Evolutionary conservation across 2,329 filamentous ascomycete species (phyloP).

Genomic region (Sporothrix globosa): DNA sequence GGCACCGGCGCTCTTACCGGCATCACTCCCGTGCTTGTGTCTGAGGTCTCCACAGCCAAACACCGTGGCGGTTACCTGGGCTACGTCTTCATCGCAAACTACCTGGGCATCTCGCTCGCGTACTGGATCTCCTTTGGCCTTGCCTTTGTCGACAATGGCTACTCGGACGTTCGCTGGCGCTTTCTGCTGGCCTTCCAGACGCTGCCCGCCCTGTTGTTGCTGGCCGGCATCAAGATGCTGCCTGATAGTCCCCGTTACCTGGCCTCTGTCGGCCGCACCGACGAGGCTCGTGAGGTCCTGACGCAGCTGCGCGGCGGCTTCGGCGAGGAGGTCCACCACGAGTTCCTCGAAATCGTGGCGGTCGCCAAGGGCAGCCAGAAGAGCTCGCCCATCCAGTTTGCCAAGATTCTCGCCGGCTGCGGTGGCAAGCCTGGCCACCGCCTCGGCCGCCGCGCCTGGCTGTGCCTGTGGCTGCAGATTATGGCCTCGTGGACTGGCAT

Average conservation of each 20-base stretch:
- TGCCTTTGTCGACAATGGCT: slow-evolving; percentile 38
- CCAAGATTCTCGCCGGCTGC: slow-evolving; percentile 46
- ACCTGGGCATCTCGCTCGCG: slow-evolving; percentile 52
- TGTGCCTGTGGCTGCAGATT: slow-evolving; percentile 49
- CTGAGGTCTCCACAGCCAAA: slow-evolving; percentile 52
- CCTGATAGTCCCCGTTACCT: slow-evolving; percentile 51
- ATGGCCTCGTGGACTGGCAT: slow-evolving; percentile 53
- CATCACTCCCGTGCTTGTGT: slow-evolving; percentile 54
- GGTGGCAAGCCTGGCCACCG: slow-evolving; percentile 44
- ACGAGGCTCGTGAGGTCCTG: slow-evolving; percentile 42
- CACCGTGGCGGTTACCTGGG: slow-evolving; percentile 53
- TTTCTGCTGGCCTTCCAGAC: slow-evolving; percentile 48
- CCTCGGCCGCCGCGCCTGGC: slow-evolving; percentile 47
- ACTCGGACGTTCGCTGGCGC: slow-evolving; percentile 44
- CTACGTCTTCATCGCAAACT: slow-evolving; percentile 58
- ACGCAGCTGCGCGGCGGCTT: slow-evolving; percentile 43
- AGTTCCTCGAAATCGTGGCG: slow-evolving; percentile 49
- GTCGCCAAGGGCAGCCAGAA: slow-evolving; percentile 47
- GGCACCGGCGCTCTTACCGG: slow-evolving; percentile 57
- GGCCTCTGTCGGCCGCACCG: slow-evolving; percentile 35
- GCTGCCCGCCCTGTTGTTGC: slow-evolving; percentile 48
- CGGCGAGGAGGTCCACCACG: slow-evolving; percentile 45
- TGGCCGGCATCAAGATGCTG: slow-evolving; percentile 47
- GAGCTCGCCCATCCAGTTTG: slow-evolving; percentile 45
- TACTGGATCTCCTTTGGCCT: slow-evolving; percentile 48